Evolutionary conservation across 176 grass and related monocot genomes (phyloP).

Genomic region (Hordeum vulgare): MorexV3_pseudomolecules_assembly NC_058519.1:3507069-3507568

Average conservation of each 20-base stretch:
- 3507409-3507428: background rate
- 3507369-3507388: background rate
- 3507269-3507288: background rate
- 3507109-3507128: background rate
- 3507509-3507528: background rate
- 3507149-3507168: background rate
- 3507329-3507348: background rate
- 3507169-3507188: background rate
- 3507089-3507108: background rate
- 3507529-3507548: background rate
- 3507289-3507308: background rate
- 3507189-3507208: background rate
- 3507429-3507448: background rate
- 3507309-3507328: background rate
- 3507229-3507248: background rate
- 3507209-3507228: slow-evolving; percentile 8
- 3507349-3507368: background rate
- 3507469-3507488: background rate
- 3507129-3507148: background rate
- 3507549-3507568: background rate
- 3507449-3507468: background rate
- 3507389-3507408: background rate
- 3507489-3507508: background rate
- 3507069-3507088: background rate
- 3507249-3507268: background rate